Conservation (phyloP, 768 basidiomycete genomes). For the Suillus subluteus region DNA sequence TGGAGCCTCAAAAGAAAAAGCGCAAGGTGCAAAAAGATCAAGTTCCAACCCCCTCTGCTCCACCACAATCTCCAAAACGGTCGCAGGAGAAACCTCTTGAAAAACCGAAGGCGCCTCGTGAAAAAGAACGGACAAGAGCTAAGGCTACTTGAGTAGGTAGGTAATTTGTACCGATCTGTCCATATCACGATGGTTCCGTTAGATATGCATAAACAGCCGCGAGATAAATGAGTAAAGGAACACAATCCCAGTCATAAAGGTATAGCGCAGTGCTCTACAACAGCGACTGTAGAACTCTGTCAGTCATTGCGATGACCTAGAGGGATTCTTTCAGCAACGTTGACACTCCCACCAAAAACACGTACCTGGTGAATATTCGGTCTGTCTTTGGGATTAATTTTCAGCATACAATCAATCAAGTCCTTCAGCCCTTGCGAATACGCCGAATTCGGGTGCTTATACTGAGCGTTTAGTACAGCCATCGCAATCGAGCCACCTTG, state of each 20-base stretch:
- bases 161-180: background rate
- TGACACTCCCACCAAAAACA: constrained; percentile 3
- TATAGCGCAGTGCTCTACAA: constrained; percentile 35
- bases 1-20: background rate
- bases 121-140: constrained; percentile 1
- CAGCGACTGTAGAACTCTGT: constrained; percentile 63
- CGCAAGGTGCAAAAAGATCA: background rate
- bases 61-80: background rate
- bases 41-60: background rate
- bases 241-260: background rate
- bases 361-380: constrained; percentile 85
- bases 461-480: constrained; percentile 94
- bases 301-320: constrained; percentile 70
- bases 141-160: background rate
- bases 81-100: background rate
- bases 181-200: background rate
- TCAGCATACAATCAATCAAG: constrained; percentile 85
- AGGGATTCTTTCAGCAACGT: constrained; percentile 14
- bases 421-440: constrained; percentile 84
- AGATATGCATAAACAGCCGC: constrained; percentile 5
- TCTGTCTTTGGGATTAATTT: constrained; percentile 78
- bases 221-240: constrained; percentile 2
- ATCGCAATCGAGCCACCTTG: constrained; percentile 97
- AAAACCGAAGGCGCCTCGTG: background rate
- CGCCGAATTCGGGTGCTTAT: constrained; percentile 84